Evolutionary conservation across 2,329 filamentous ascomycete genomes (phyloP), one percentile per base, ranked within the genome.

Genomic region (Xylaria digitata): DNA sequence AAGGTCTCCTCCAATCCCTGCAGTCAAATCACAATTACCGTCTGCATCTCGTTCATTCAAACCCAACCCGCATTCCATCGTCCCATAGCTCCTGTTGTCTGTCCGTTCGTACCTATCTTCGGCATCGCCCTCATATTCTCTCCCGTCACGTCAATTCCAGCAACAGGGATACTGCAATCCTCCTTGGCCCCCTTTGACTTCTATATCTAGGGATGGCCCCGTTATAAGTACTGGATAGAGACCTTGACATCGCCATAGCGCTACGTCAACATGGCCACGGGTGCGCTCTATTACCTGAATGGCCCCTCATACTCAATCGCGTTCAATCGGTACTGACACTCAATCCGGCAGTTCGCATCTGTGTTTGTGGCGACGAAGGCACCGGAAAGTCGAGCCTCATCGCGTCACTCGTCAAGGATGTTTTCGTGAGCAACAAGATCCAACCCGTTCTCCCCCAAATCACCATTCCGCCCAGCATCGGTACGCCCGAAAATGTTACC

Each of bases 381-480:
- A 94, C 92, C n/a, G 94, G 94, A 75, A 97, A 97, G 82, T 96
- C 92, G 67, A 96, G 92, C 79, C 86, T 97, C 79, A 96, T 97
- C 77, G 96, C 94, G 63, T 96, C 94, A 64, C 89, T 99, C 45
- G 95, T 99, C 78, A 98, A 98, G 78, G 95, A 97, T 78, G 92
- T 95, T 79, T 99, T 98, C 80, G 92, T 98, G 75, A 93, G 92
- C 71, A 93, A 92, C 81, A 97, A 96, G 83, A 97, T 99, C 76
- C 95, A 97, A 78, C 88, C 94, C 15, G 92, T 98, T 68, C 89
- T 99, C 9, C 96, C 96, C 23, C 93, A 95, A 78, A 96, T 99
- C 72, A 97, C 94, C 30, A 94, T 99, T 43, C 95, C 95, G 46
- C 94, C 95, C 23, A 95, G 90, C 75, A 92, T 97, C 72, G 94